Evolutionary conservation across 352 stramenopile genomes (phyloP), one percentile per base, ranked within the genome.

Genomic region (Globisporangium nodosum): DNA sequence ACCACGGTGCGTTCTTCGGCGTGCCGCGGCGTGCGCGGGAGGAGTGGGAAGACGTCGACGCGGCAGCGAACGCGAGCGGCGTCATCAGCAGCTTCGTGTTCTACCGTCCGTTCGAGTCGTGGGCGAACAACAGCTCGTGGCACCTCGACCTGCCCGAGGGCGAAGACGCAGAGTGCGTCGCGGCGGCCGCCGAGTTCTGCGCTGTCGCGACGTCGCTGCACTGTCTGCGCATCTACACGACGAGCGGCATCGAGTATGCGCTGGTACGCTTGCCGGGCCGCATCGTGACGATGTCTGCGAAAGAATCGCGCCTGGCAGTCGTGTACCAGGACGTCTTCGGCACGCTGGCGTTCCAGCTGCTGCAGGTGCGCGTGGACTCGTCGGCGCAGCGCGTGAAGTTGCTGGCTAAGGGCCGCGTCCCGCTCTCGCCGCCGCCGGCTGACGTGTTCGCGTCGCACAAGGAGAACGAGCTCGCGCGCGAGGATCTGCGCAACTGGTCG

Each of bases 101-200:
- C 66, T 94, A 94, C 63, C 85, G 83, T 0, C 79, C 81, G 20
- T 92, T 94, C 54, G 81, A 94, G 40, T 89, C 85, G 20, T 94
- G 85, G 85, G 81, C 79, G 0, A 84, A 64, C 60, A 94, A 90
- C 58, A 81, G 76, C 39, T 89, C 78, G 43, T 94, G 85, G 85
- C 81, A 94, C 60, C 50, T 85, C 12, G 74, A 69, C 1, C 62
- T 94, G 20, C 81, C 82, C 0, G 71, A 82, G 7, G 74, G 70
- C 24, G 82, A 94, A 67, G 82, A 94, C 57, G 81, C 82, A 35
- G 76, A 88, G 54, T 87, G 78, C 31, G 76, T 92, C 31, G 76
- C 82, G 7, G 66, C 69, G 3, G 76, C 74, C 18, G 62, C 56
- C 2, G 77, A 84, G n/a, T 90, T 92, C 64, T 90, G 81, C 52